Conservation (phyloP, 208 protist genomes). For the Spongospora subterranea region DNA sequence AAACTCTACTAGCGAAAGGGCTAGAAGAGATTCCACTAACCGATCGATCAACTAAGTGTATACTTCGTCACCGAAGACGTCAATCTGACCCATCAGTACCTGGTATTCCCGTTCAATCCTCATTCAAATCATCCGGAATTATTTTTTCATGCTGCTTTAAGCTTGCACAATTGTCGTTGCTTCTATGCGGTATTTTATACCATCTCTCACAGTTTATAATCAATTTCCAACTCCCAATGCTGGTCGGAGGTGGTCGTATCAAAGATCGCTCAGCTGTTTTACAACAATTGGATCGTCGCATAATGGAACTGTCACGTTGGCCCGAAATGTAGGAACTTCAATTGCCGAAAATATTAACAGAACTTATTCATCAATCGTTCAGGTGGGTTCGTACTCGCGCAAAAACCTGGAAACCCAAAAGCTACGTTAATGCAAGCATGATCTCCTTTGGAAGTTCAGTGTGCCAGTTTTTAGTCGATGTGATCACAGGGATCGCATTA, state of each 20-base stretch:
- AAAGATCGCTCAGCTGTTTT: slow-evolving; percentile 32
- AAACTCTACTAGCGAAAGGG: neutral
- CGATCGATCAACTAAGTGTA: neutral
- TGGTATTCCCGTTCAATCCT: too few species aligned
- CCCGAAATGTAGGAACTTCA: neutral
- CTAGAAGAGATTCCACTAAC: neutral
- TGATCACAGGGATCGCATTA: neutral
- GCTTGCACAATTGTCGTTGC: neutral
- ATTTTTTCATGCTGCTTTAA: neutral
- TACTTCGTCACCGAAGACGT: too few species aligned
- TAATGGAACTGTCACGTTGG: neutral
- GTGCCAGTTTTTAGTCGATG: slow-evolving; percentile 3
- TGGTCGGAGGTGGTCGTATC: slow-evolving; percentile 7
- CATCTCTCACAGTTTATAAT: neutral
- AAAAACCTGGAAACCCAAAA: neutral
- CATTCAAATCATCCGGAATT: too few species aligned
- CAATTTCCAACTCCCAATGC: neutral
- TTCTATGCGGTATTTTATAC: neutral
- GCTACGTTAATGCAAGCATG: neutral
- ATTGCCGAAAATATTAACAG: too few species aligned
- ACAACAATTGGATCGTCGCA: neutral
- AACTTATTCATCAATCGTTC: neutral
- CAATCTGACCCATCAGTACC: too few species aligned
- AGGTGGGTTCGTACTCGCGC: neutral
- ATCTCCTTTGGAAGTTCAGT: neutral